Evolutionary conservation across 805 yeast species (phyloP), one percentile per base, ranked within the genome.

Genomic region (Metschnikowia santaceciliae): DNA sequence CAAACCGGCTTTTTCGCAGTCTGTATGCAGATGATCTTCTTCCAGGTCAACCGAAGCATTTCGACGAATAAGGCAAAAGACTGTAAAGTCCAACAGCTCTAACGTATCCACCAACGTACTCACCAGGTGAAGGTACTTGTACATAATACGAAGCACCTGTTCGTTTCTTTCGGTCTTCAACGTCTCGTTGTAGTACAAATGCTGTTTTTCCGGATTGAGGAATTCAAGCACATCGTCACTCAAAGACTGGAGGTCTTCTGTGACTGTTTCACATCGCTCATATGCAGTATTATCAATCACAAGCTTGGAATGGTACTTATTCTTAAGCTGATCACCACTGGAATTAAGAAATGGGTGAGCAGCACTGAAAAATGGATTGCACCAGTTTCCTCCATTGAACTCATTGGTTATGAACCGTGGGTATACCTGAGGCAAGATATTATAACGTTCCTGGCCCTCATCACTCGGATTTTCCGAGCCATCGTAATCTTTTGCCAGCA

Each of bases 311-410:
- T 71, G 77, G 47, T 67, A 66, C 39, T 66, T 64, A 53, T 67
- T 72, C 47, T 74, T 74, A 50, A 72, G 62, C 30, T 72, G 76
- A 53, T 72, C 75, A 2, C 77, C 78, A 57, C 76, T 70, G 30
- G 67, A 68, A 56, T 72, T 74, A 35, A 72, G 64, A 20, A 69
- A 69, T 6, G 66, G 61, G 45, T 69, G 73, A 34, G 59, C 57
- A 43, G 72, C 60, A 41, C 74, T 63, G 56, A 81, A 79, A 56
- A 84, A 84, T 23, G 88, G 88, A 59, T 85, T 86, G 44, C 80
- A 78, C 85, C 90, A 86, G 53, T 84, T 83, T n/a, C 91, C 92
- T 15, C 90, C 92, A 57, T 83, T 83, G 63, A 83, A 86, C 49
- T 79, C 81, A 30, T 82, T 82, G 39, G 77, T 74, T 17, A 87